Conservation (phyloP, 768 basidiomycete species). For the Xerocomellus chrysenteron region DNA sequence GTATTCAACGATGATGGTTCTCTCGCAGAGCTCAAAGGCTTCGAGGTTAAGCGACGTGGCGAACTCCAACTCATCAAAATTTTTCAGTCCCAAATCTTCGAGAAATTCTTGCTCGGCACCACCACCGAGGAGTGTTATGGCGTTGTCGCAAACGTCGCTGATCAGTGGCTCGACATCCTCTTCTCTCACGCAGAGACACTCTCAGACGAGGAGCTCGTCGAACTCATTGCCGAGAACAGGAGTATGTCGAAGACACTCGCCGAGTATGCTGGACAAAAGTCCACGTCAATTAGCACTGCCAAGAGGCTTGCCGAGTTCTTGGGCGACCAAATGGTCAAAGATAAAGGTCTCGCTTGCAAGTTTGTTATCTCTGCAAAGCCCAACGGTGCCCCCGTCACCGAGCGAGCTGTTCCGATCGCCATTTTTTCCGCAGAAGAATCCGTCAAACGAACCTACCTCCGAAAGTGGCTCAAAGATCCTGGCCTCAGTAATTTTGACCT, state of each 20-base stretch:
- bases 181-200: slow-evolving; percentile 84
- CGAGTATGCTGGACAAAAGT: slow-evolving; percentile 96
- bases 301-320: slow-evolving; percentile 93
- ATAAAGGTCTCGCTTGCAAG: slow-evolving; percentile 97
- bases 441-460: slow-evolving; percentile 85
- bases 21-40: slow-evolving; percentile 97
- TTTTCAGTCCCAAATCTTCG: slow-evolving; percentile 98
- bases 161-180: slow-evolving; percentile 97
- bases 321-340: slow-evolving; percentile 98
- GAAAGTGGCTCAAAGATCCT: slow-evolving; percentile 96
- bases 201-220: slow-evolving; percentile 89
- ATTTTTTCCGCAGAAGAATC: slow-evolving; percentile 96
- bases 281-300: slow-evolving; percentile 97
- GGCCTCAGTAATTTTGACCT: slow-evolving; percentile 85
- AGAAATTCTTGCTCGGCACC: slow-evolving; percentile 90
- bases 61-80: slow-evolving; percentile 99
- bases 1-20: slow-evolving; percentile 98
- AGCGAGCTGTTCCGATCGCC: slow-evolving; percentile 93
- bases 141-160: slow-evolving; percentile 88
- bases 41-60: slow-evolving; percentile 97
- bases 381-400: slow-evolving; percentile 90
- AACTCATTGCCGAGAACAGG: slow-evolving; percentile 97
- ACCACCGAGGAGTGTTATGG: slow-evolving; percentile 96
- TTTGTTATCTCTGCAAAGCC: slow-evolving; percentile 98
- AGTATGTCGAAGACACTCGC: slow-evolving; percentile 97